Conservation (phyloP, 495 filamentous ascomycete species). For the Cercophora sp. region DNA sequence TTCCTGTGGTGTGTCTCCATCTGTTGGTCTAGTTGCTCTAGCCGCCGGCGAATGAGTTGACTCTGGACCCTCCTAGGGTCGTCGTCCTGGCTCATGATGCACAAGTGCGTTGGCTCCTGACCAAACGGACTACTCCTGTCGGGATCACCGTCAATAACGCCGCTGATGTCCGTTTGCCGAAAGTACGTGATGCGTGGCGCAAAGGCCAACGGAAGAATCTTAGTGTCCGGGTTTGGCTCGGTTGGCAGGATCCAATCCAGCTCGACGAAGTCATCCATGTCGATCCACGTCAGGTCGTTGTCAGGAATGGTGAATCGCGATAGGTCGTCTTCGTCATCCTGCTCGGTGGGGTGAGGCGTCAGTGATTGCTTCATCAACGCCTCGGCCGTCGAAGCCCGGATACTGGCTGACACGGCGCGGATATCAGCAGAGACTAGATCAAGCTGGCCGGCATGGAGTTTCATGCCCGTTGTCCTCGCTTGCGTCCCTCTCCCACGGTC, state of each 20-base stretch:
- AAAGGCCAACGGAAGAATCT: constrained; percentile 86
- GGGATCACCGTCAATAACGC: constrained; percentile 61
- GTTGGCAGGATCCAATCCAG: constrained; percentile 92
- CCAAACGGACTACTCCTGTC: constrained; percentile 81
- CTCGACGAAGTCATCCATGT: constrained; percentile 99
- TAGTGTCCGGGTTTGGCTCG: constrained; percentile 85
- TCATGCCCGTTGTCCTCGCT: constrained; percentile 82
- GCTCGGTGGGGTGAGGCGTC: constrained; percentile 44
- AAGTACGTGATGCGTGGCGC: constrained; percentile 96
- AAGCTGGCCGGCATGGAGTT: constrained; percentile 87
- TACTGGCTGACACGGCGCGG: constrained; percentile 87
- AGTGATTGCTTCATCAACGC: constrained; percentile 63
- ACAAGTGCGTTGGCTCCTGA: constrained; percentile 85
- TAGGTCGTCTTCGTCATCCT: constrained; percentile 58
- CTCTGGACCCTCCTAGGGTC: constrained; percentile 88
- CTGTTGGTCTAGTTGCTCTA: constrained; percentile 74
- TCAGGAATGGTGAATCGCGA: constrained; percentile 93
- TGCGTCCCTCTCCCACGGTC: constrained; percentile 68
- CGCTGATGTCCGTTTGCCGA: constrained; percentile 88
- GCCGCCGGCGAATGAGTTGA: constrained; percentile 73
- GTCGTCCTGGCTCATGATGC: constrained; percentile 90
- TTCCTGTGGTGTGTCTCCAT: constrained; percentile 64
- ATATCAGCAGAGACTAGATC: constrained; percentile 92
- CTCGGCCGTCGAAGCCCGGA: constrained; percentile 69
- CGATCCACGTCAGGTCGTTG: constrained; percentile 90